Base-by-base conservation (phyloP, 352 stramenopile species). In the Thraustochytrium sp. region DNA sequence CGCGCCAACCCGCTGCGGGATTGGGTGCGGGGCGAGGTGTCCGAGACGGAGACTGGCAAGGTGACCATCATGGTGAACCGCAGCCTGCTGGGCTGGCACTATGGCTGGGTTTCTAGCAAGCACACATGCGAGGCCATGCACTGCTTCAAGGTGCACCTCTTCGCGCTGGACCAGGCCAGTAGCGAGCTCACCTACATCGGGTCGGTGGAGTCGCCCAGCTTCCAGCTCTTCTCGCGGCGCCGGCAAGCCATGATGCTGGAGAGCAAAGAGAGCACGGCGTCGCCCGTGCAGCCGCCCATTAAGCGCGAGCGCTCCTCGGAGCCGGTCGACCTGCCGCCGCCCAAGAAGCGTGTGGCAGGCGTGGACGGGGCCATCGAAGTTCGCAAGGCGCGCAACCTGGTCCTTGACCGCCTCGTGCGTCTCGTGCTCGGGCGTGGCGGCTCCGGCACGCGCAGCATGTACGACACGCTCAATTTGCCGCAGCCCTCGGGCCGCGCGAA, bases 111-210 rank as follows among this genome's bases (percentile, higher is more conserved):
- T 16, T 73, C 75, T 5, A 84, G 29, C 38, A 80, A 76, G 44
- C 75, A 84, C 61, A 84, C 75, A 11, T 80, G 68, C 51, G 68
- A 80, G 1, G 68, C 68, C 34, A 55, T 80, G 31, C 68, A 80
- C 49, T 65, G 34, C 44, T 80, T 80, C 34, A 80, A 80, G 53
- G 68, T 53, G 37, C 48, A 64, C 46, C 31, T 80, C 18, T 80
- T 80, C 34, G 68, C 63, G 29, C 68, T 80, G n/a, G 40, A 80
- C 51, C 42, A 76, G 51, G 5, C 44, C 5, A 2, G 2, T 2
- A 44, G 53, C 5, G 53, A 65, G 51, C 48, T 80, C 26, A 44
- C 68, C 23, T 80, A 55, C 31, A 13, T 80, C 26, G 68, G 48
- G 18, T 55, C 31, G 13, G 53, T 80, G 21, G 34, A 37, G 48